A percentile compares a stretch with the other conserved stretches of the same genome.
phyloP scores from a whole-genome alignment of 2,329 filamentous ascomycete species.

The Setomelanomma holmii region DNA sequence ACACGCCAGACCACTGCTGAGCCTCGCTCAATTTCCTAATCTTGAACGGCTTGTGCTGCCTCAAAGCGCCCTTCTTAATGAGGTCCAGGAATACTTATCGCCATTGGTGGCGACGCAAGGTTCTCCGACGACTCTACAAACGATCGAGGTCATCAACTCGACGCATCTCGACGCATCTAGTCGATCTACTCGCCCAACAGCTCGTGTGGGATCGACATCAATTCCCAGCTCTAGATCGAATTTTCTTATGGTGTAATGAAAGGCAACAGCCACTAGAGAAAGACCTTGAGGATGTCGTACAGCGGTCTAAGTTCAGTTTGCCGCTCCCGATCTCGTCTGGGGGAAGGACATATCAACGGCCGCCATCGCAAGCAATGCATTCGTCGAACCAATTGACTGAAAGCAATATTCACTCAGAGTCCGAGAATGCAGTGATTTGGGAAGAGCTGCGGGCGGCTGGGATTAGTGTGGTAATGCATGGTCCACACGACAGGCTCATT shows the following conservation, averaged over 20 bases:
- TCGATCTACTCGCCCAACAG: background rate
- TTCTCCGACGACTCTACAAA: background rate
- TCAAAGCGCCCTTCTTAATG: background rate
- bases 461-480: background rate
- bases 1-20: too few species aligned
- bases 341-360: background rate
- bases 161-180: background rate
- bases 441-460: background rate
- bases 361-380: too few species aligned
- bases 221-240: background rate
- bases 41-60: too few species aligned
- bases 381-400: too few species aligned
- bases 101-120: background rate
- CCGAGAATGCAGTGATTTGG: too few species aligned
- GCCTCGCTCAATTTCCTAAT: too few species aligned
- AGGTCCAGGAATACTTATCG: background rate
- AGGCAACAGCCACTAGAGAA: background rate
- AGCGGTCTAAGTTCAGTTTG: background rate
- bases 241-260: background rate
- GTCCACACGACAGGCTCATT: background rate
- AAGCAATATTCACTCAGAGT: too few species aligned
- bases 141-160: background rate
- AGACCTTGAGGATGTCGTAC: background rate
- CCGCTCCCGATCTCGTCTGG: background rate
- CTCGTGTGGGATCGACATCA: background rate